A percentile compares a stretch with the other conserved stretches of the same genome.
Evolutionary conservation across 2,329 filamentous ascomycete genomes (phyloP).

Genomic region (Fusarium sp.): DNA sequence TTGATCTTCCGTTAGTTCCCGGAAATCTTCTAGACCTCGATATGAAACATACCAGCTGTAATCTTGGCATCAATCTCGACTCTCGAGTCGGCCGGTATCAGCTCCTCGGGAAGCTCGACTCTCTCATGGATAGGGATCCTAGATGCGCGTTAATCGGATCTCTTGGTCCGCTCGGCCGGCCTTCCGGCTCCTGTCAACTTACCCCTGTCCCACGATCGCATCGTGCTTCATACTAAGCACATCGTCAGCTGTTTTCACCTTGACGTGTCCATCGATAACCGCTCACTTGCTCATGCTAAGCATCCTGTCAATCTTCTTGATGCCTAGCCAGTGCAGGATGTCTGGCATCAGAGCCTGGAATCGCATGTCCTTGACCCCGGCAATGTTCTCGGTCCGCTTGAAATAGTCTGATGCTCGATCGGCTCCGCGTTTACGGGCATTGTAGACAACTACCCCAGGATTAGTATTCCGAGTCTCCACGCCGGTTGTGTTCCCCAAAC

Average conservation of each 20-base stretch:
- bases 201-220: slow-evolving; percentile 86
- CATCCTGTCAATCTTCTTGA: slow-evolving; percentile 99
- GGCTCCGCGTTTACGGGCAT: slow-evolving; percentile 82
- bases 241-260: slow-evolving; percentile 42
- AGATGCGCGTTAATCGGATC: slow-evolving; percentile 27
- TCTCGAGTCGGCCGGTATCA: slow-evolving; percentile 93
- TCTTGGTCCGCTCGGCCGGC: slow-evolving; percentile 5
- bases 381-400: slow-evolving; percentile 97
- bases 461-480: slow-evolving; percentile 36
- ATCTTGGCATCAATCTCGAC: slow-evolving; percentile 99
- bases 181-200: slow-evolving; percentile 44
- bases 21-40: slow-evolving; percentile 8
- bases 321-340: slow-evolving; percentile 97
- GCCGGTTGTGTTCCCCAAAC: not conserved
- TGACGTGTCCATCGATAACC: slow-evolving; percentile 16
- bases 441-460: slow-evolving; percentile 70
- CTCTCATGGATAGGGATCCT: slow-evolving; percentile 89
- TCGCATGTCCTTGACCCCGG: slow-evolving; percentile 95
- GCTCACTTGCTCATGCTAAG: slow-evolving; percentile 95
- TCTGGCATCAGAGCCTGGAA: slow-evolving; percentile 99
- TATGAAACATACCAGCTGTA: slow-evolving; percentile 77
- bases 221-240: slow-evolving; percentile 86
- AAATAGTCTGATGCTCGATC: slow-evolving; percentile 94
- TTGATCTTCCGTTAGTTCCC: slow-evolving; percentile 47
- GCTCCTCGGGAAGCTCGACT: slow-evolving; percentile 90